Evolutionary conservation across 208 protist genomes (phyloP).

Genomic region (Leishmania guyanensis): DNA sequence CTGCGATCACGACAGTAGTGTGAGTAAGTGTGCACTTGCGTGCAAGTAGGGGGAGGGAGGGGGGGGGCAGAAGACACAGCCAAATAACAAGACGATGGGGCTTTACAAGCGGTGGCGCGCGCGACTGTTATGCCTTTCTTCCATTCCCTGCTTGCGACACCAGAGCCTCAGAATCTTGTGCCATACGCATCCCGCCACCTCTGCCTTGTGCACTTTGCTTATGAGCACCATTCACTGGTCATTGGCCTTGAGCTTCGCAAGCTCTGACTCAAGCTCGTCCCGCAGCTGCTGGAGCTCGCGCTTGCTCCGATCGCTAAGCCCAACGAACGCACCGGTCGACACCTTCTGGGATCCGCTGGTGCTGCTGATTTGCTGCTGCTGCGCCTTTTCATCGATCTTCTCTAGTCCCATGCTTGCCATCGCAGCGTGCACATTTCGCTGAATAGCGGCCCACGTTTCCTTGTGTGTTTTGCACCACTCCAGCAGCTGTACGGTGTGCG

Average conservation of each 20-base stretch:
- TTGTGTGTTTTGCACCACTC: conserved; percentile 42
- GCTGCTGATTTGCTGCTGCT: conserved; percentile 30
- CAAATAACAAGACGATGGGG: neutral
- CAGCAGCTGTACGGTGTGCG: conserved; percentile 53
- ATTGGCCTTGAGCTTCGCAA: conserved; percentile 6
- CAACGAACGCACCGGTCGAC: conserved; percentile 9
- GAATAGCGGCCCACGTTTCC: conserved; percentile 11
- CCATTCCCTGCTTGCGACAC: neutral
- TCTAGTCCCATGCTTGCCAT: conserved; percentile 23
- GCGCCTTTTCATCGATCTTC: conserved; percentile 22
- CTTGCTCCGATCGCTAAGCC: conserved; percentile 28
- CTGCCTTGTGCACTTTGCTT: neutral
- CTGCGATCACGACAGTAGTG: neutral
- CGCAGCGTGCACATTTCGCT: conserved; percentile 10
- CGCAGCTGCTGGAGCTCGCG: conserved; percentile 34
- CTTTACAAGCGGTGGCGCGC: neutral
- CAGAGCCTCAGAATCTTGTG: neutral
- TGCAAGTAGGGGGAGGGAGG: neutral
- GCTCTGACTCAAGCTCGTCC: conserved; percentile 26
- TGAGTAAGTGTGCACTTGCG: neutral
- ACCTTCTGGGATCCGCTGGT: conserved; percentile 1
- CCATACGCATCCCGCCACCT: neutral
- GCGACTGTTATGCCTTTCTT: neutral
- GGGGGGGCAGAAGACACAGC: neutral
- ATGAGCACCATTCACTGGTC: neutral